Base-by-base conservation (phyloP, 1,284 basidiomycete genomes). In the Xerocomus amazonicus region DNA sequence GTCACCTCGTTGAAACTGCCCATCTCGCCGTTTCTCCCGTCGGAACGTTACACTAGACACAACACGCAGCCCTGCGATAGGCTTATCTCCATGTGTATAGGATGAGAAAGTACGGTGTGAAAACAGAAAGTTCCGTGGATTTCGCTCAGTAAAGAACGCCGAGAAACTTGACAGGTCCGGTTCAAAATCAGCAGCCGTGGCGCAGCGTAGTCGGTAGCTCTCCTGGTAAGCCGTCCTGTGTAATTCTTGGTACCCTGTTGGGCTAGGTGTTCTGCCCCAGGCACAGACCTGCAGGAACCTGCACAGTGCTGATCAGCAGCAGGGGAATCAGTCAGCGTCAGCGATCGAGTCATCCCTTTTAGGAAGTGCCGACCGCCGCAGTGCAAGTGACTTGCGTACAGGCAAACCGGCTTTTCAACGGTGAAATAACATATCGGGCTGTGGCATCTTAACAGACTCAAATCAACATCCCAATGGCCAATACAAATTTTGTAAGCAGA, bases 401-500 rank as follows among this genome's bases (percentile, higher is more conserved):
- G 19, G 19, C 19, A 26, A 37, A 4, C 16, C 33, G 32, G 38
- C 34, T n/a, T 33, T 33, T 27, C n/a, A 29, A 43, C 31, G 26
- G 29, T 23, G 28, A 42, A 40, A 16, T 26, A 16, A 46, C 9
- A 42, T 32, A 19, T 12, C 29, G 29, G 29, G 27, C 28, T 27
- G 39, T 41, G 27, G 26, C 39, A 41, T 16, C n/a, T 16, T 14
- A n/a, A 29, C 27, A 41, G 27, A 41, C 27, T 43, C 29, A 45
- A 37, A 28, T 38, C 31, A 9, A 31, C 47, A 14, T 16, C 8
- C 40, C 47, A 39, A 13, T 7, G 4, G 45, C 37, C 9, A 16
- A 45, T 14, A 6, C 8, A 9, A 0, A 13, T 47, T 59, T 51
- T 51, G 54, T 63, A 59, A 63, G 57, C 61, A 32, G 10, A 9